Conservation (phyloP, 768 basidiomycete species). For the Pisolithus orientalis region DNA sequence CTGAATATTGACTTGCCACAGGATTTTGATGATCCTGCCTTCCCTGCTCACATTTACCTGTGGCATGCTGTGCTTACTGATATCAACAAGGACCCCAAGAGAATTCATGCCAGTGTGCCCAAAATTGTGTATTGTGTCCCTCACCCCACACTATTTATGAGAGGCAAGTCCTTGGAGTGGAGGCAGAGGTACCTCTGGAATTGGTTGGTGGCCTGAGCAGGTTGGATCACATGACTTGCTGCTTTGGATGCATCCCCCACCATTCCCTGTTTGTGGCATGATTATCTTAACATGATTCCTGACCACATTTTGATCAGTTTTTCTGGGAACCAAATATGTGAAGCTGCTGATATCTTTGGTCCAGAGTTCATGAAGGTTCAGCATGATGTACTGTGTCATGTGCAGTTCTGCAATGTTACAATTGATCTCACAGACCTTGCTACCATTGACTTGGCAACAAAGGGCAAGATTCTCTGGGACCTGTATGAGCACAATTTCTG, state of each 20-base stretch:
- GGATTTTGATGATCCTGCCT: background rate
- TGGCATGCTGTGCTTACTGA: background rate
- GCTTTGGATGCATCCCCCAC: background rate
- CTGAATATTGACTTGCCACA: background rate
- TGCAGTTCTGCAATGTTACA: background rate
- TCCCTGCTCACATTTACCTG: background rate
- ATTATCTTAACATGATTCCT: background rate
- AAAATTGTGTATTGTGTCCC: too few relatives aligned
- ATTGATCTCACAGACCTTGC: background rate
- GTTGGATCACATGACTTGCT: background rate
- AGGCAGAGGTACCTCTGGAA: background rate
- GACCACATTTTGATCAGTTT: background rate
- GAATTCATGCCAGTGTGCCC: background rate
- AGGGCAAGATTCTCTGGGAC: conserved; percentile 12
- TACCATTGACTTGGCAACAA: background rate
- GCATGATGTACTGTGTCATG: background rate
- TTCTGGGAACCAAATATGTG: background rate
- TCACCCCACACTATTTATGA: too few relatives aligned
- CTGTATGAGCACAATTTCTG: conserved; percentile 11
- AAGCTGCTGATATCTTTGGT: background rate
- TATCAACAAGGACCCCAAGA: background rate
- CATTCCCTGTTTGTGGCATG: background rate
- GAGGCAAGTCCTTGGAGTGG: background rate
- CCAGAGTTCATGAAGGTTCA: background rate
- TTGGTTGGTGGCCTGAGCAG: background rate